Evolutionary conservation across 192 early-diverging fungal species (phyloP).

Genomic region (Rhizoclosmatium sp.): DNA sequence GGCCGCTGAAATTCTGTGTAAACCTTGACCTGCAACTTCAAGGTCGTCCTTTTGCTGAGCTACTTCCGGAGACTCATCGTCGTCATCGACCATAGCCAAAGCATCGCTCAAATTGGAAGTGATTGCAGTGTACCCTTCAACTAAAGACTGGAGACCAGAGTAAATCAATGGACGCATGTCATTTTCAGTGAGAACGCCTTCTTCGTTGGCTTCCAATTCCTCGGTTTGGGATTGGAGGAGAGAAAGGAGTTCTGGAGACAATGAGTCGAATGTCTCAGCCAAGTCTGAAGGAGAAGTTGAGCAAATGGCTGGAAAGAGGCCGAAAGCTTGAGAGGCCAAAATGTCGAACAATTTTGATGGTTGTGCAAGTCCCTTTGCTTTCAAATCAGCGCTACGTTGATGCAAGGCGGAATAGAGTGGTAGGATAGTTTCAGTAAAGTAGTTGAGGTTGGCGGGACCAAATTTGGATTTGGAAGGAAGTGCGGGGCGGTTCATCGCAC

Average conservation of each 20-base stretch:
- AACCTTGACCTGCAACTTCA: conserved; percentile 29
- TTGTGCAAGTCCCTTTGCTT: conserved; percentile 31
- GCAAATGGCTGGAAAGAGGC: conserved; percentile 84
- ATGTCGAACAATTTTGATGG: conserved; percentile 90
- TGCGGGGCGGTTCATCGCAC: conserved; percentile 70
- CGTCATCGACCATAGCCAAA: conserved; percentile 2
- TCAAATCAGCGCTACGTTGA: conserved; percentile 1
- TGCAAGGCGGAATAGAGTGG: conserved; percentile 25
- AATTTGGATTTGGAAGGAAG: conserved; percentile 22
- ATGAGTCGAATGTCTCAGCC: conserved; percentile 34
- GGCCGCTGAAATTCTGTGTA: conserved; percentile 41
- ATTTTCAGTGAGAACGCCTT: conserved; percentile 47
- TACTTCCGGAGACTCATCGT: conserved; percentile 9
- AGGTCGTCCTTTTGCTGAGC: not conserved
- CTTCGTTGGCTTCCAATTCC: conserved; percentile 13
- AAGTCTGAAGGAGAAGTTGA: conserved; percentile 81
- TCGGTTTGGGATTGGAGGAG: conserved; percentile 61
- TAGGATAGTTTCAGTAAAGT: conserved; percentile 23
- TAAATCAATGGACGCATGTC: conserved; percentile 82
- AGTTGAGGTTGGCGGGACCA: conserved; percentile 41
- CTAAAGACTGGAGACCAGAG: conserved; percentile 66
- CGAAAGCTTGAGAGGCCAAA: conserved; percentile 88
- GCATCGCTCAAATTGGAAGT: not conserved
- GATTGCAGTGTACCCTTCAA: conserved; percentile 45
- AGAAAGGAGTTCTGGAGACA: conserved; percentile 79